Evolutionary conservation across 2,329 filamentous ascomycete species (phyloP).

Genomic region (Monosporascus sp.): DNA sequence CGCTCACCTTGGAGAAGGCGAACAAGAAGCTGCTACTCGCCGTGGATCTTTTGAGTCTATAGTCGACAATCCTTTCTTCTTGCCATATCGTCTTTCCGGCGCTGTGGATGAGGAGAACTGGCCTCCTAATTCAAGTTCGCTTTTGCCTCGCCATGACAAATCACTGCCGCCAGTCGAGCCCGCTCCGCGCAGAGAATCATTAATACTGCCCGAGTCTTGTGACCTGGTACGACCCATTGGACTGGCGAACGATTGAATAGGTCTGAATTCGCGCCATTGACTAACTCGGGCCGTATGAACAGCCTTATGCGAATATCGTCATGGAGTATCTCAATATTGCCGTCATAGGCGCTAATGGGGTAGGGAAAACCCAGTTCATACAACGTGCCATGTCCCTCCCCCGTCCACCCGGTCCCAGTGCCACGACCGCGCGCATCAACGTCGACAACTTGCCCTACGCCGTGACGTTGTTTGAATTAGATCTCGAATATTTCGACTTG

Average conservation of each 20-base stretch:
- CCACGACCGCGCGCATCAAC: conserved; percentile 51
- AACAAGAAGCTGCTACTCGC: conserved; percentile 18
- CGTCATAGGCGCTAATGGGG: conserved; percentile 60
- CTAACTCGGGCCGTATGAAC: not conserved
- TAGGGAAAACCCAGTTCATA: conserved; percentile 65
- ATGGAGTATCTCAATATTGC: conserved; percentile 62
- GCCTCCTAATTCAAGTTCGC: conserved; percentile 19
- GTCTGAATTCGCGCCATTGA: not conserved
- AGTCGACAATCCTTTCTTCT: conserved; percentile 51
- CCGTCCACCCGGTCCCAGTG: conserved; percentile 46
- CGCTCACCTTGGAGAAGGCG: conserved; percentile 2
- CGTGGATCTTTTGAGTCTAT: conserved; percentile 49
- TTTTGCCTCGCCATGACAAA: conserved; percentile 34
- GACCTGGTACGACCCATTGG: conserved; percentile 9
- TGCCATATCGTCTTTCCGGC: conserved; percentile 36
- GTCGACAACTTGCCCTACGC: conserved; percentile 54
- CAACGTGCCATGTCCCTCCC: conserved; percentile 55
- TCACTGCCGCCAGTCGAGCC: conserved; percentile 34
- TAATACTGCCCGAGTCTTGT: conserved; percentile 32
- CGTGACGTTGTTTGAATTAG: conserved; percentile 60
- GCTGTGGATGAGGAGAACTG: conserved; percentile 25
- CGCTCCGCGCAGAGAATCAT: conserved; percentile 43
- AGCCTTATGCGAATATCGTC: conserved; percentile 15
- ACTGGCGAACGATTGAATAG: not conserved
- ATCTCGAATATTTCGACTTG: conserved; percentile 60